Percentiles rank a stretch among this genome's conserved stretches.
phyloP scores from a whole-genome alignment of 345 rosid genomes.

The Ricinus communis region DNA sequence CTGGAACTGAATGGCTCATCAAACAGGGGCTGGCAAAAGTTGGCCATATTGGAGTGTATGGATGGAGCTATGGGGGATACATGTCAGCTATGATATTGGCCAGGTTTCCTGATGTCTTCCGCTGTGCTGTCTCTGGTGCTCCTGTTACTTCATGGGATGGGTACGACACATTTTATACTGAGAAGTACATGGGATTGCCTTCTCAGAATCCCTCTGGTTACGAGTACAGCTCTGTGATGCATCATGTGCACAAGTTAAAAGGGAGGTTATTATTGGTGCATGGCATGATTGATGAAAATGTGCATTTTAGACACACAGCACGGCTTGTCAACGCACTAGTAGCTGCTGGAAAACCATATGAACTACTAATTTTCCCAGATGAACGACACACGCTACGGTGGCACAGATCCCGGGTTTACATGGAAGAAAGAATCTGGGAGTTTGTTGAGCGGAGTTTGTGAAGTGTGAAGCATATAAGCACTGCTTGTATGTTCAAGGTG shows the following conservation, averaged over 20 bases:
- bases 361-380: slow-evolving; percentile 78
- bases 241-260: slow-evolving; percentile 57
- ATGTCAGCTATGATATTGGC: slow-evolving; percentile 74
- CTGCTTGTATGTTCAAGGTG: too few relatives aligned
- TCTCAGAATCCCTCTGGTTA: slow-evolving; percentile 38
- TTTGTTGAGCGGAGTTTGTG: slow-evolving; percentile 72
- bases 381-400: slow-evolving; percentile 86
- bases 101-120: slow-evolving; percentile 64
- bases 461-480: slow-evolving; percentile 6
- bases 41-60: slow-evolving; percentile 70
- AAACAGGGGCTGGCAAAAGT: slow-evolving; percentile 68
- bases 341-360: slow-evolving; percentile 66
- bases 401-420: slow-evolving; percentile 62
- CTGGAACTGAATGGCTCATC: slow-evolving; percentile 84
- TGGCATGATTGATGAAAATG: slow-evolving; percentile 97
- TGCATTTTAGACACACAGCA: slow-evolving; percentile 90
- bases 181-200: slow-evolving; percentile 96
- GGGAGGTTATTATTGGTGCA: slow-evolving; percentile 75
- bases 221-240: slow-evolving; percentile 67
- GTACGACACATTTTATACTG: slow-evolving; percentile 85
- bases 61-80: slow-evolving; percentile 98
- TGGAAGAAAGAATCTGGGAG: slow-evolving; percentile 96
- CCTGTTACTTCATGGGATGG: slow-evolving; percentile 99
- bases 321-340: slow-evolving; percentile 83
- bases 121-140: slow-evolving; percentile 79